phyloP scores from a whole-genome alignment of 306 rosid species.

The Astragalus membranaceus region DNA sequence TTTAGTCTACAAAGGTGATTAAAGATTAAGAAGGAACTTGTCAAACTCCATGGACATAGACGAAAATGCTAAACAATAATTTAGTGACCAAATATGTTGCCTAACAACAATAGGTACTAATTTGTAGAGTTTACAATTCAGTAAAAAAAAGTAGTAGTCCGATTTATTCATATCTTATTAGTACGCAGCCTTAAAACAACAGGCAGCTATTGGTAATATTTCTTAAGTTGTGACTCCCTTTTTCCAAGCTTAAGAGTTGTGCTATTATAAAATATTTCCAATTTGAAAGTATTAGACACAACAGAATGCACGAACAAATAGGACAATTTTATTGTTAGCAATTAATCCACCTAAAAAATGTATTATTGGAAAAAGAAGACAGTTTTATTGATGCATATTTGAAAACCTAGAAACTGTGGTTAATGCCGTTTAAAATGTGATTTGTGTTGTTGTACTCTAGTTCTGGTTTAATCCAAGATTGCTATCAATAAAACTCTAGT shows the following conservation, averaged over 20 bases:
- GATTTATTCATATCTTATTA: background rate
- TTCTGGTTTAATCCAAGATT: no score
- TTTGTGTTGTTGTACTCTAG: no score
- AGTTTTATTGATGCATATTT: no score
- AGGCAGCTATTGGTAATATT: background rate
- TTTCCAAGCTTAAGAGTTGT: background rate
- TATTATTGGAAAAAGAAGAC: no score
- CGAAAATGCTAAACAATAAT: background rate
- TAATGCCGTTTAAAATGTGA: no score
- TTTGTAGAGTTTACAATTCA: background rate
- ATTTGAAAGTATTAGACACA: background rate
- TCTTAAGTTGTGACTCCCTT: background rate
- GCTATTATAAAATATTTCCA: background rate
- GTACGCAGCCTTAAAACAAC: background rate
- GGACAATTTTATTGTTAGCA: background rate
- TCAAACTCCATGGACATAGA: slow-evolving; percentile 11
- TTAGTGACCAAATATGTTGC: background rate
- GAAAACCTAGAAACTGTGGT: no score
- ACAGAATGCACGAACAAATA: background rate
- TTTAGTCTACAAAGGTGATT: slow-evolving; percentile 51
- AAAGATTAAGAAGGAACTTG: background rate
- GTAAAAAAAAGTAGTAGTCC: background rate
- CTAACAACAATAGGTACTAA: background rate
- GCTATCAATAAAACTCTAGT: no score
- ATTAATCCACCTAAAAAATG: background rate